Percentiles rank a stretch among this genome's conserved stretches.
Conservation (phyloP, 179 eudicot genomes). For the Patellifolia procumbens region DNA sequence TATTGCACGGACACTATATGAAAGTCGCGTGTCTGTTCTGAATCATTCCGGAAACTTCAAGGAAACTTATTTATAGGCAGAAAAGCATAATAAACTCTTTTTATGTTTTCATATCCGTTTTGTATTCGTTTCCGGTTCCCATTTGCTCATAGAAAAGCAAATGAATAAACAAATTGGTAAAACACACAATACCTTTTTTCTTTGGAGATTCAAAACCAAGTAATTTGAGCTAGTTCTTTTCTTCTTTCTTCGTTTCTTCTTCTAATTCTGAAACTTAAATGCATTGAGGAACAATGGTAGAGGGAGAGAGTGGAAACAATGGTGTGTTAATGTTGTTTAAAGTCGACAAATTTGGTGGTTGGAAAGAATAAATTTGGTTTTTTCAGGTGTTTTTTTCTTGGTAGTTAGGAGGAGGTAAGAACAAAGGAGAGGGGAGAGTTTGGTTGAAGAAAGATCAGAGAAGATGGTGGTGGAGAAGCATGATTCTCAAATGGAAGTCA, state of each 20-base stretch:
- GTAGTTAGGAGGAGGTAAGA: background rate
- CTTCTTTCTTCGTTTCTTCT: conserved; percentile 12
- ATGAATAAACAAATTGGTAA: background rate
- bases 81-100: too few species aligned
- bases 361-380: background rate
- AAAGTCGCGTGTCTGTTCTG: too few species aligned
- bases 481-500: conserved; percentile 31
- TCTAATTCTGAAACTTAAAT: background rate
- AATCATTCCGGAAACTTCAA: too few species aligned
- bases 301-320: background rate
- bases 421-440: background rate
- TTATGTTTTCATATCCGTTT: too few species aligned
- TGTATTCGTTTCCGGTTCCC: too few species aligned
- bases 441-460: background rate
- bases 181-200: conserved; percentile 22
- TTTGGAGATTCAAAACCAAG: conserved; percentile 10
- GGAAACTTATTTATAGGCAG: too few species aligned
- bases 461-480: conserved; percentile 35
- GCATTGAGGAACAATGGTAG: conserved; percentile 24
- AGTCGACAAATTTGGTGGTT: conserved; percentile 28
- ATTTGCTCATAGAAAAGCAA: too few species aligned
- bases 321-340: background rate
- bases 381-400: background rate
- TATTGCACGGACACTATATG: too few species aligned
- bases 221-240: conserved; percentile 7